A percentile compares a stretch with the other conserved stretches of the same genome.
phyloP scores from a whole-genome alignment of 1,139 yeast genomes.

The Kazachstania sp. region DNA sequence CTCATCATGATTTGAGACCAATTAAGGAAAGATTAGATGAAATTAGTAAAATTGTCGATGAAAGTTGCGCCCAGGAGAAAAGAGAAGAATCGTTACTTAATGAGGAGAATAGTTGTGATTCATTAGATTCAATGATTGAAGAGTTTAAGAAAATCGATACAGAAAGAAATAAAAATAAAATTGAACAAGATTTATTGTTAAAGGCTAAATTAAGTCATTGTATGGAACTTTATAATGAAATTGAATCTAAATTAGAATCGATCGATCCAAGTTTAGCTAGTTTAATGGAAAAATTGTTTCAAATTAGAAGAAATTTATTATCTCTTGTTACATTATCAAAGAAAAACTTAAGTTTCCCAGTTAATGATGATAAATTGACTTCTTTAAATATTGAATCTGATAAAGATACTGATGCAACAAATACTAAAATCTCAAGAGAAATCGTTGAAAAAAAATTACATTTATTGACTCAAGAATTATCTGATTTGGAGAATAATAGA shows the following conservation, averaged over 20 bases:
- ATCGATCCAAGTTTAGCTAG: conserved; percentile 48
- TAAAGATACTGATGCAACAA: neutral
- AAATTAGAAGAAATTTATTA: conserved; percentile 46
- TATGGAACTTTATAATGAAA: conserved; percentile 42
- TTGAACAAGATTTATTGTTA: conserved; percentile 51
- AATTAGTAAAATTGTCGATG: conserved; percentile 50
- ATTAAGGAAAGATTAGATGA: conserved; percentile 63
- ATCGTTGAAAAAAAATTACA: conserved; percentile 28
- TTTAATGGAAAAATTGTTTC: conserved; percentile 45
- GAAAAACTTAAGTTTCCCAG: conserved; percentile 6
- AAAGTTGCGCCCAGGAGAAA: conserved; percentile 35
- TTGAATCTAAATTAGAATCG: conserved; percentile 46
- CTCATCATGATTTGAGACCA: conserved; percentile 74
- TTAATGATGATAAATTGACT: conserved; percentile 21
- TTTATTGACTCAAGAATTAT: conserved; percentile 34
- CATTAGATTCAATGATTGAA: neutral
- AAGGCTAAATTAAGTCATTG: conserved; percentile 54
- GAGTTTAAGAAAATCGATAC: conserved; percentile 15
- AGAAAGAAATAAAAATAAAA: conserved; percentile 31
- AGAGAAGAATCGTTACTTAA: conserved; percentile 14
- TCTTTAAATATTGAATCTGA: neutral
- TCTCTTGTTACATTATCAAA: conserved; percentile 38
- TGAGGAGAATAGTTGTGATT: conserved; percentile 15
- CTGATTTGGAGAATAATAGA: conserved; percentile 37
- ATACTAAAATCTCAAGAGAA: conserved; percentile 15